Base-by-base conservation (phyloP, 495 filamentous ascomycete species). In the Aspergillus kassunensis region DNA sequence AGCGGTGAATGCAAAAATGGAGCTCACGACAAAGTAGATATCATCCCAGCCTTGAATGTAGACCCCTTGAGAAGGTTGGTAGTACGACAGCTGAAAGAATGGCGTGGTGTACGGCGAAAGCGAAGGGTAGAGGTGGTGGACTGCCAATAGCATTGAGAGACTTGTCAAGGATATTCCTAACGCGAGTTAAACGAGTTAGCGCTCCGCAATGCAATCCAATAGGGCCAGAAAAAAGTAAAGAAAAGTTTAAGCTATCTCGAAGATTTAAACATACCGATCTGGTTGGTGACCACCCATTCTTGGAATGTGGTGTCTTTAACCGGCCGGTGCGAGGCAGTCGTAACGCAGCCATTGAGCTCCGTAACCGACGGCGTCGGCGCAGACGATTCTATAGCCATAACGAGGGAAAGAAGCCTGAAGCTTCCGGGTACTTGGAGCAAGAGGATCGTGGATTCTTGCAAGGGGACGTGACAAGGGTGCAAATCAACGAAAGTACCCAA, bases 61-160 rank as follows among this genome's bases (percentile, higher is more conserved):
- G 27, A 78, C 67, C 15, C 80, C 84, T 2, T 82, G 76, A 7
- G 71, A 56, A 6, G 80, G 71, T 57, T 91, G 84, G 68, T 87
- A 84, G 70, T 97, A 93, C 16, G 88, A 90, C 44, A 97, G 76
- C 51, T 81, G 78, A 70, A 92, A 91, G 72, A 95, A 95, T 49
- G 90, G 92, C 51, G 80, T 75, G 33, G 90, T 93, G 59, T 85
- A 80, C n/a, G 79, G 72, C 49, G 88, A 80, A 19, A 89, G 83
- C 44, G 82, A 83, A 31, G 91, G 91, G 69, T 92, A 86, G 54
- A 79, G 82, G 51, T 88, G 71, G 73, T 95, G 90, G 51, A 86
- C 80, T 53, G 92, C 78, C 66, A 81, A 76, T 54, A 96, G 78
- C 48, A 90, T 82, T 51, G 87, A 78, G 49, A 96, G 75, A 46